Base-by-base conservation (phyloP, 495 filamentous ascomycete species). In the Daldinia bambusicola region DNA sequence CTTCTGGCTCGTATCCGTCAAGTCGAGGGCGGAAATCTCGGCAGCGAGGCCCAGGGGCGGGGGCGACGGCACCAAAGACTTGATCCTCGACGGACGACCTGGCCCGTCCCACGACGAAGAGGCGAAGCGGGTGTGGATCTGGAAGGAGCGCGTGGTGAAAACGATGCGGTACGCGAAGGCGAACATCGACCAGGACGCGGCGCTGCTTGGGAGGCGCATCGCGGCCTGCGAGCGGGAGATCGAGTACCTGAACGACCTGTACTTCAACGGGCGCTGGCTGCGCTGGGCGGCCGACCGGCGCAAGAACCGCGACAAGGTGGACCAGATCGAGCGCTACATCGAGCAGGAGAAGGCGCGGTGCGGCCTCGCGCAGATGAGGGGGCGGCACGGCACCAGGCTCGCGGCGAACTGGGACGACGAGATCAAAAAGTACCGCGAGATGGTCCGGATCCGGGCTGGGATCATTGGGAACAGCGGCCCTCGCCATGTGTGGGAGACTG, bases 1-100 rank as follows among this genome's bases (percentile, higher is more conserved):
- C 6, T 71, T 71, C 40, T 71, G 51, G 50, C 4, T 12, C 10
- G 3, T 53, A 16, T 12, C 68, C 0, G 68, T 62, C 4, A 66
- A 22, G 51, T 16, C 61, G 1, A 36, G 13, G 2, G 2, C 50
- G 2, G 37, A 64, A 6, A 3, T 59, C n/a, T 0, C 2, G 18
- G 32, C 32, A 56, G 53, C 8, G 16, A n/a, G 32, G 1, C 31
- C 32, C 32, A 8, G 5, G 16, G 36, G 26, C 12, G 10, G 0
- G 3, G 36, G 20, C 1, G 16, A 34, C n/a, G 36, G 22, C 12
- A 5, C 1, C 9, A 18, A 22, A 9, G 16, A 34, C n/a, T 14
- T n/a, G 30, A 41, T 70, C 6, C 61, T 66, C 0, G 68, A 66
- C 32, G 22, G 16, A 6, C 36, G 63, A 32, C 69, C 63, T 1